These are phyloP conservation scores for Fusarium papillatum DNA, from an alignment of 2,329 filamentous ascomycete genomes.

Conservation along the genomic window DNA sequence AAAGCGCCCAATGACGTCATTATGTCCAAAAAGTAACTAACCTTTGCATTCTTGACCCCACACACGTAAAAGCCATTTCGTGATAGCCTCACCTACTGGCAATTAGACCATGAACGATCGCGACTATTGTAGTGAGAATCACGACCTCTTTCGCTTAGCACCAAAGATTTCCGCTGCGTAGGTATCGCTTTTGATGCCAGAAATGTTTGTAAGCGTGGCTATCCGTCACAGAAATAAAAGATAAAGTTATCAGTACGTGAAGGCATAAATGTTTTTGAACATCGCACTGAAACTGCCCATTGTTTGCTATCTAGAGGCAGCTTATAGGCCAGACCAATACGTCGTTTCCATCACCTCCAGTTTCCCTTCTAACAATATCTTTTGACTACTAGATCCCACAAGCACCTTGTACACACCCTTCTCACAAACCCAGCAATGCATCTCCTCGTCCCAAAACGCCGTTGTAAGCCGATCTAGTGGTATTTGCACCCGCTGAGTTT, in stretches of 20 bases:
- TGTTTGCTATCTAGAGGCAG: neutral
- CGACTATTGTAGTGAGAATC: neutral
- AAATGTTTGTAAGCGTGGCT: neutral
- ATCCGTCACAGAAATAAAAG: neutral
- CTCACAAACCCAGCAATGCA: slow-evolving; percentile 9
- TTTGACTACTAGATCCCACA: slow-evolving; percentile 6
- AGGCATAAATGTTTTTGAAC: neutral
- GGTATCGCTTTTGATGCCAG: neutral
- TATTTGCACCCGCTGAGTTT: neutral
- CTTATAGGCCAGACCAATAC: neutral
- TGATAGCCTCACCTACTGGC: neutral
- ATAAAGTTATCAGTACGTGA: neutral
- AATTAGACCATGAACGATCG: neutral
- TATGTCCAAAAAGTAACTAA: neutral
- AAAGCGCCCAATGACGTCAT: neutral
- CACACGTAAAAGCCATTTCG: neutral
- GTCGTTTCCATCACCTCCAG: neutral
- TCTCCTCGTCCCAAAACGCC: slow-evolving; percentile 13
- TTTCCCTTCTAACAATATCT: neutral
- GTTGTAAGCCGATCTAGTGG: neutral
- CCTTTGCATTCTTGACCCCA: neutral
- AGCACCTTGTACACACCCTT: slow-evolving; percentile 6
- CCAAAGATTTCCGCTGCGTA: fast-evolving
- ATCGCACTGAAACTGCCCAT: neutral
- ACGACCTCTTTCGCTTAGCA: too few species aligned